Evolutionary conservation across 345 rosid species (phyloP).

Genomic region (Murraya koenigii): DNA sequence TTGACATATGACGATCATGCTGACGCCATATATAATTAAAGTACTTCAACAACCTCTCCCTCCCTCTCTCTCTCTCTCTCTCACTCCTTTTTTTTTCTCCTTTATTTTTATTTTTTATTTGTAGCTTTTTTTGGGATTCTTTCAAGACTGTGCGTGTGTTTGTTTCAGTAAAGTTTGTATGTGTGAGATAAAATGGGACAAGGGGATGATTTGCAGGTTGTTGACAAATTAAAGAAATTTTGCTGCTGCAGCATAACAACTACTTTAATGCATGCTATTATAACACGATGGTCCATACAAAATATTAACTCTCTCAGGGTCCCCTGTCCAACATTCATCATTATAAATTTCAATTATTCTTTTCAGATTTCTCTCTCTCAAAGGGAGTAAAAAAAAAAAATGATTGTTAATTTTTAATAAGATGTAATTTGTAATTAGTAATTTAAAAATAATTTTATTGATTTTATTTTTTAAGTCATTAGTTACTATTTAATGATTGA

Average conservation of each 20-base stretch:
- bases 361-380: not conserved
- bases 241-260: not conserved
- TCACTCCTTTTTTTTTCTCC: not conserved
- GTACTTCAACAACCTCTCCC: not conserved
- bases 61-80: not conserved
- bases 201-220: not conserved
- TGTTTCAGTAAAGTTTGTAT: too few relatives aligned
- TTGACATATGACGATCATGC: constrained; percentile 8
- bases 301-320: not conserved
- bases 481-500: too few relatives aligned
- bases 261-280: not conserved
- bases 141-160: not conserved
- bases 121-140: not conserved
- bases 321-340: not conserved
- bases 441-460: too few relatives aligned
- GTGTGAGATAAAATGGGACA: not conserved
- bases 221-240: not conserved
- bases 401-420: too few relatives aligned
- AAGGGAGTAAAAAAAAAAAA: not conserved
- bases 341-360: not conserved
- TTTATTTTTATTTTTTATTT: not conserved
- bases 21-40: not conserved
- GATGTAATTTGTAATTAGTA: too few relatives aligned
- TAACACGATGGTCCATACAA: not conserved
- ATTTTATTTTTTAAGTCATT: too few relatives aligned